Conservation (phyloP, 192 early-diverging fungal genomes). For the Pilobolus umbonatus region DNA sequence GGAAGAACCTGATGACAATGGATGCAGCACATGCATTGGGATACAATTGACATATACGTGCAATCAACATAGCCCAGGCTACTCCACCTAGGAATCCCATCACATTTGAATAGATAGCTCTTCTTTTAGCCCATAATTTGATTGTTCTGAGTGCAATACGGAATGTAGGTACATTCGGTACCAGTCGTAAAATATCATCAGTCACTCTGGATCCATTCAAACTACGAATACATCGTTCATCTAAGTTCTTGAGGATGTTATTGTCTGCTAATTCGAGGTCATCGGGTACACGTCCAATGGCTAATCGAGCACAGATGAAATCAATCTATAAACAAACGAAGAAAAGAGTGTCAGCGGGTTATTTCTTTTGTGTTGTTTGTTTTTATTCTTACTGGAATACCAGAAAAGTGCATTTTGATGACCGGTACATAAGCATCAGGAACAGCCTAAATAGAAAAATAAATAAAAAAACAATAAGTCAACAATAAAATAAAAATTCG, state of each 20-base stretch:
- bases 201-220: constrained; percentile 97
- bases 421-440: constrained; percentile 92
- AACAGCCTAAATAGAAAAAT: constrained; percentile 49
- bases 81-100: constrained; percentile 99
- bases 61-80: constrained; percentile 97
- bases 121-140: constrained; percentile 93
- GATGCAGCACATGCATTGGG: constrained; percentile 87
- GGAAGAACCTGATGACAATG: constrained; percentile 87
- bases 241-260: constrained; percentile 79
- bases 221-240: constrained; percentile 82
- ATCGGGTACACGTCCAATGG: constrained; percentile 72
- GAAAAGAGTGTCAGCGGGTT: not conserved
- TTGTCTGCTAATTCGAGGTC: constrained; percentile 83
- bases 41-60: constrained; percentile 92
- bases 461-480: not conserved
- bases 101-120: constrained; percentile 93
- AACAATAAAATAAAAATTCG: not conserved
- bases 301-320: constrained; percentile 84
- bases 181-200: constrained; percentile 91
- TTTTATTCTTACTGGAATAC: constrained; percentile 63
- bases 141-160: constrained; percentile 88
- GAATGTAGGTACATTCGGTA: constrained; percentile 87
- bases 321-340: constrained; percentile 61
- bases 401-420: constrained; percentile 90
- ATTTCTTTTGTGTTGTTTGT: not conserved